phyloP scores from a whole-genome alignment of 2,329 filamentous ascomycete genomes.

The Cryphonectria naterciae region DNA sequence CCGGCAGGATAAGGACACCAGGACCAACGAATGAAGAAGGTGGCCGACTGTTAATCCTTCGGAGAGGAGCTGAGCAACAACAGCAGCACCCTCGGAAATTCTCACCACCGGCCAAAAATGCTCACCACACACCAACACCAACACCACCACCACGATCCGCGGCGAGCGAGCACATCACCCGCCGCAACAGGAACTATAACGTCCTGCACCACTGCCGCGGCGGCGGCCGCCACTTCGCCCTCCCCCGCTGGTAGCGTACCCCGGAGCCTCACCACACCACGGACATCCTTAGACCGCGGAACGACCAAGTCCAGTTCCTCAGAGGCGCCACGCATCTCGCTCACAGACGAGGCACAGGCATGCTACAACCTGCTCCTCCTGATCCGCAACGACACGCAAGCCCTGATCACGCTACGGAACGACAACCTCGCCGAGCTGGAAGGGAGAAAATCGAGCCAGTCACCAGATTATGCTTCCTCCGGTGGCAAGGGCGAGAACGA shows the following conservation, averaged over 20 bases:
- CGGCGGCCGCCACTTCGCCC: background rate
- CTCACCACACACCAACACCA: background rate
- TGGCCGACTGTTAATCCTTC: background rate
- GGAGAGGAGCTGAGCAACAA: background rate
- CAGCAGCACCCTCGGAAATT: background rate
- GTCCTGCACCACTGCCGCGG: background rate
- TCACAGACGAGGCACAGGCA: slow-evolving; percentile 26
- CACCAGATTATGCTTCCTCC: background rate
- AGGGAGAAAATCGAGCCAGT: background rate
- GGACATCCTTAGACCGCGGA: slow-evolving; percentile 21
- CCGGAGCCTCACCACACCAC: slow-evolving; percentile 5
- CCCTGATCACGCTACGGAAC: slow-evolving; percentile 27
- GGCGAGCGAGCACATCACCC: background rate
- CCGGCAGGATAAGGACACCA: background rate
- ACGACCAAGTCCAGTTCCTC: slow-evolving; percentile 10
- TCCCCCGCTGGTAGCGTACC: background rate
- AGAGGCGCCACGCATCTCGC: slow-evolving; percentile 13
- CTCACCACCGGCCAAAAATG: background rate
- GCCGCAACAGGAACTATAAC: background rate
- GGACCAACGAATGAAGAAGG: background rate
- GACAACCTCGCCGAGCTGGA: slow-evolving; percentile 22
- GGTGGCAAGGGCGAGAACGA: background rate
- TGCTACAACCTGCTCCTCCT: slow-evolving; percentile 28
- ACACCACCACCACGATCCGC: background rate
- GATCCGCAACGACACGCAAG: slow-evolving; percentile 26